Evolutionary conservation across 371 early-diverging fungal genomes (phyloP).

Genomic region (Zychaea mexicana): DNA sequence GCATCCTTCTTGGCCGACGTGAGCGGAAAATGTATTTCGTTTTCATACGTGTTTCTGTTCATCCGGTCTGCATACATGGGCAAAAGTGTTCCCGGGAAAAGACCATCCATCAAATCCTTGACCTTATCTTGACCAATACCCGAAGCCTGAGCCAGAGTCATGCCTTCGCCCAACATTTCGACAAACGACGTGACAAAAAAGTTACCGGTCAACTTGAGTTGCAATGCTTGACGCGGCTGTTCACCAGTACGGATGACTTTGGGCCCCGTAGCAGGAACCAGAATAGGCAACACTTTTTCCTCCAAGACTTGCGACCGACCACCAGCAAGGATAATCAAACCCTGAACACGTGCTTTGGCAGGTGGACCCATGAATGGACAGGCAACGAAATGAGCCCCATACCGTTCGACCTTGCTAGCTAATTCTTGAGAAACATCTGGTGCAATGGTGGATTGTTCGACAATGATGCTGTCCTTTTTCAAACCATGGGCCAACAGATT

Average conservation of each 20-base stretch:
- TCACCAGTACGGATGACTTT: conserved; percentile 50
- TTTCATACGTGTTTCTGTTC: conserved; percentile 31
- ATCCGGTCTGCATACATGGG: conserved; percentile 39
- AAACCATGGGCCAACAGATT: conserved; percentile 18
- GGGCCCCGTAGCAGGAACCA: conserved; percentile 40
- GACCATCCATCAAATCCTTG: conserved; percentile 52
- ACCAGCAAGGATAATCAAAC: conserved; percentile 32
- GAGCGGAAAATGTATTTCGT: conserved; percentile 34
- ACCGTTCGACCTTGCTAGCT: conserved; percentile 6
- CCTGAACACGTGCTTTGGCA: conserved; percentile 27
- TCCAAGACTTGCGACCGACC: conserved; percentile 17
- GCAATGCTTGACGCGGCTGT: conserved; percentile 39
- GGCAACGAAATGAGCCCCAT: conserved; percentile 27
- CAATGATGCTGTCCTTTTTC: conserved; percentile 32
- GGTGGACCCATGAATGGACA: conserved; percentile 52
- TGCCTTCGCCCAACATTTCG: conserved; percentile 68
- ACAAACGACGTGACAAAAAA: conserved; percentile 60
- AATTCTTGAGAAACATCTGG: conserved; percentile 23
- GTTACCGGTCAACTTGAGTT: conserved; percentile 71
- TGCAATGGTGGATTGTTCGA: conserved; percentile 47
- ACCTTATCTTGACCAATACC: conserved; percentile 59
- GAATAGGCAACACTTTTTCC: conserved; percentile 19
- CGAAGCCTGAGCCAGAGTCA: conserved; percentile 66
- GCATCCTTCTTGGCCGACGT: conserved; percentile 39
- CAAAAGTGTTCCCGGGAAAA: conserved; percentile 51